Percentiles rank a stretch among this genome's conserved stretches.
These are phyloP conservation scores for Fragaria vesca DNA, from an alignment of 306 rosid genomes.

Conservation along the genomic window DNA sequence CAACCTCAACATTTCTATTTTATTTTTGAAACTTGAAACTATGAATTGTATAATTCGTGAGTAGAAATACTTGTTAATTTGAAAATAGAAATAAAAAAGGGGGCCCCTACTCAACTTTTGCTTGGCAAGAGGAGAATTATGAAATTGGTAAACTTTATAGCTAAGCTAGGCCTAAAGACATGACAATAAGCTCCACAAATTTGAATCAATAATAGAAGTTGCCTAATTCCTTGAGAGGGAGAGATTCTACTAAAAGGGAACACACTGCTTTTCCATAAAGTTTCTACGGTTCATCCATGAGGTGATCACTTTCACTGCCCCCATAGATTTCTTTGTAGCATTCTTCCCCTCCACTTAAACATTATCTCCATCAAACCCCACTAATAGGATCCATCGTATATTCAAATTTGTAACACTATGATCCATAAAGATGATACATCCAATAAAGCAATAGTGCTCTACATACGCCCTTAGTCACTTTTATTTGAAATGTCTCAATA, in stretches of 20 bases:
- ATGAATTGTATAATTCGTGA: no score
- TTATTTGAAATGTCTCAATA: background rate
- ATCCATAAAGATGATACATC: background rate
- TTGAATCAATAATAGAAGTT: conserved; percentile 15
- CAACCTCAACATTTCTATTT: no score
- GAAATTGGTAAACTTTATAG: conserved; percentile 27
- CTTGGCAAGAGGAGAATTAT: conserved; percentile 23
- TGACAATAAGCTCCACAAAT: background rate
- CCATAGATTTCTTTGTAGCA: background rate
- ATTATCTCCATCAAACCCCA: conserved; percentile 23
- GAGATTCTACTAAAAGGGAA: conserved; percentile 14
- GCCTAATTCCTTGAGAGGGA: conserved; percentile 34
- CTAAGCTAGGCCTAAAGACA: conserved; percentile 11
- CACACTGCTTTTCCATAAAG: conserved; percentile 10
- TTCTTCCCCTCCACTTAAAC: conserved; percentile 2
- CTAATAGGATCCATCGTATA: background rate
- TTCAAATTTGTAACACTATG: background rate
- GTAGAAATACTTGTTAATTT: no score
- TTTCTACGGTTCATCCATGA: conserved; percentile 9
- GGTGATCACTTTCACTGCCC: conserved; percentile 20
- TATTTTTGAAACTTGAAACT: no score
- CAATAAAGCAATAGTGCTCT: background rate
- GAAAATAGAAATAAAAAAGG: background rate
- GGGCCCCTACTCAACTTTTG: background rate
- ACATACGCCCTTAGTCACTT: background rate